These are phyloP conservation scores for Orobanche coerulescens DNA, from an alignment of 257 asterid genomes.

Conservation along the genomic window DNA sequence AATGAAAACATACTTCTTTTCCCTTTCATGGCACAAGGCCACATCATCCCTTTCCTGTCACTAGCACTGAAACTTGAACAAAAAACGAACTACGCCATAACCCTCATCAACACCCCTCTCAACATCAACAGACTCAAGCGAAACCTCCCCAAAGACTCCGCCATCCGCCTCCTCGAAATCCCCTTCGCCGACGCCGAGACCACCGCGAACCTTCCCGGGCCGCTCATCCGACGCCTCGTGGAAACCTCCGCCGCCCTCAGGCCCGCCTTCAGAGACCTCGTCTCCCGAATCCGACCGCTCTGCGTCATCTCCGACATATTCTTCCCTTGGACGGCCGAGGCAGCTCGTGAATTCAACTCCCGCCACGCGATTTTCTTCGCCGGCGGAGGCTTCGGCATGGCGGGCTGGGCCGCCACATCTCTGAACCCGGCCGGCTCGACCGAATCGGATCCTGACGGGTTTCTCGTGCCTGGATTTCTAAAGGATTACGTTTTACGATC, in stretches of 20 bases:
- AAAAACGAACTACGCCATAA: constrained; percentile 16
- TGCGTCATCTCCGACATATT: constrained; percentile 38
- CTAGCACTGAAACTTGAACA: constrained; percentile 23
- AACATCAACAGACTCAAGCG: constrained; percentile 19
- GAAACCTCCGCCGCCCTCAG: constrained; percentile 22
- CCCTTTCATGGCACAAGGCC: constrained; percentile 37
- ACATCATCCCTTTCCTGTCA: constrained; percentile 28
- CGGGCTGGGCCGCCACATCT: constrained; percentile 22
- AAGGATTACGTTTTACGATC: constrained; percentile 8
- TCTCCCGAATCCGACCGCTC: constrained; percentile 10
- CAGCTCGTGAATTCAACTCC: constrained; percentile 27
- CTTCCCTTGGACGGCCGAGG: constrained; percentile 31
- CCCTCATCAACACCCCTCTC: constrained; percentile 27
- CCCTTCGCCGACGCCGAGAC: constrained; percentile 23
- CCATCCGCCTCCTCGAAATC: constrained; percentile 23
- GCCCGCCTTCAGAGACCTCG: constrained; percentile 22
- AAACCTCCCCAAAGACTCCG: constrained; percentile 4
- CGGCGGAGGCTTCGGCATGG: constrained; percentile 34
- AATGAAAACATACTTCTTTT: constrained; percentile 21
- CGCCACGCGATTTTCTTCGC: constrained; percentile 27
- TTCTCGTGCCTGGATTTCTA: constrained; percentile 28
- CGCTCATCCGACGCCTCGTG: constrained; percentile 6
- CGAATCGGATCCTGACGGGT: background rate
- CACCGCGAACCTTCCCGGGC: constrained; percentile 20
- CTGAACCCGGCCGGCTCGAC: constrained; percentile 22